Base-by-base conservation (phyloP, 345 rosid species). In the Reutealis trisperma region DNA sequence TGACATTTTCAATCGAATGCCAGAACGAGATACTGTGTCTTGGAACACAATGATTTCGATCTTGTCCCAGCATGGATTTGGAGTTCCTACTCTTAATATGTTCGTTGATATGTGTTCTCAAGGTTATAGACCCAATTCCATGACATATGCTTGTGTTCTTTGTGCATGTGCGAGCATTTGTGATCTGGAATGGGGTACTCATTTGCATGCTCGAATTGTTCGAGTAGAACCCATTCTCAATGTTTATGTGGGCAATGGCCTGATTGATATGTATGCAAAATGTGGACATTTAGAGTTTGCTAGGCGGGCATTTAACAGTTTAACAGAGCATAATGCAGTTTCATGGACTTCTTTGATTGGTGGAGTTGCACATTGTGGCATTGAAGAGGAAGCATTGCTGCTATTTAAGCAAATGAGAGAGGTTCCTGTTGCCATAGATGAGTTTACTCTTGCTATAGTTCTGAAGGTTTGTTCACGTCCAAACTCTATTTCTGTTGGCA, bases 381-480 rank as follows among this genome's bases (percentile, higher is more conserved):
- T 68, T 74, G 69, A 57, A 63, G 64, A 47, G 24, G 86, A 82
- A 55, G 85, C 88, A 24, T 21, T 85, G 47, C 42, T 57, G 27
- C 64, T 82, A 68, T 81, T 85, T 80, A 62, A 64, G 30, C 73
- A 79, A 84, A 87, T 85, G 88, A 73, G 75, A 75, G 64, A 74
- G 62, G 21, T 66, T 69, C 65, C 59, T 19, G 73, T 78, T 78
- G 62, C 49, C 42, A 21, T 78, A n/a, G 82, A 82, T 57, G 84
- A 74, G 82, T 82, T 78, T 65, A 70, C 74, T 71, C 73, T 74
- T 74, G 76, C 73, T 25, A 64, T 65, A 68, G 63, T 78, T 49
- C 67, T 74, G 59, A 59, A 77, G 47, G 57, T 71, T 70, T 82
- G 82, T 64, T 82, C 76, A 5, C 45, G n/a, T 64, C 75, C 67